Conservation (phyloP, 2,329 filamentous ascomycete genomes). For the Nemania bipapillata region DNA sequence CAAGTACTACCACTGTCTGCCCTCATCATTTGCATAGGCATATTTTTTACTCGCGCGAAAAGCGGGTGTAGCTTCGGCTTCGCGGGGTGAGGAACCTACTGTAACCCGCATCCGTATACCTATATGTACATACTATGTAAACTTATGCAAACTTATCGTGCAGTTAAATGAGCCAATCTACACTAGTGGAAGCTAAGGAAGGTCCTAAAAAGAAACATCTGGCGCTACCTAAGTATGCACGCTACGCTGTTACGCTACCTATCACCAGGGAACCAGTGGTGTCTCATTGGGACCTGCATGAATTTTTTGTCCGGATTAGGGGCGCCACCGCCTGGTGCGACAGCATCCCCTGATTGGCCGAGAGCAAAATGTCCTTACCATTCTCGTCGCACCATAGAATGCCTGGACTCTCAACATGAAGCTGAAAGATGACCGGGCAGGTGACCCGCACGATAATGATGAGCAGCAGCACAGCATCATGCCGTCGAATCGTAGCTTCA, state of each 20-base stretch:
- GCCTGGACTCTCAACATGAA: not conserved
- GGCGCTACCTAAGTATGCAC: too few relatives aligned
- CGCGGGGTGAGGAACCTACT: too few relatives aligned
- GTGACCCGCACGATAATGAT: slow-evolving; percentile 21
- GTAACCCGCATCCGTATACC: not conserved
- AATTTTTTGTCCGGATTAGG: slow-evolving; percentile 28
- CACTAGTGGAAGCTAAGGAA: not conserved
- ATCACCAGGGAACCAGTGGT: not conserved
- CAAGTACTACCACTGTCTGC: not conserved
- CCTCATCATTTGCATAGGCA: not conserved
- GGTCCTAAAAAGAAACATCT: not conserved
- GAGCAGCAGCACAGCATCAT: slow-evolving; percentile 29
- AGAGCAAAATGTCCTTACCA: not conserved
- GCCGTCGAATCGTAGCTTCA: slow-evolving; percentile 28
- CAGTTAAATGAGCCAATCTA: slow-evolving; percentile 20
- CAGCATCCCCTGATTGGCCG: slow-evolving; percentile 22
- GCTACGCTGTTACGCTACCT: too few relatives aligned
- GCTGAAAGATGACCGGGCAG: slow-evolving; percentile 20
- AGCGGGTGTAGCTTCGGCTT: not conserved
- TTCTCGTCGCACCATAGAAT: slow-evolving; percentile 5
- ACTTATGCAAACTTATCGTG: not conserved
- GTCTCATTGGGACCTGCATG: slow-evolving; percentile 30
- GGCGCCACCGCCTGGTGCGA: not conserved
- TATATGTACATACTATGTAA: not conserved
- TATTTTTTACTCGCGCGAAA: not conserved